Conservation (phyloP, 805 yeast species). For the Cyberlindnera mrakii region DNA sequence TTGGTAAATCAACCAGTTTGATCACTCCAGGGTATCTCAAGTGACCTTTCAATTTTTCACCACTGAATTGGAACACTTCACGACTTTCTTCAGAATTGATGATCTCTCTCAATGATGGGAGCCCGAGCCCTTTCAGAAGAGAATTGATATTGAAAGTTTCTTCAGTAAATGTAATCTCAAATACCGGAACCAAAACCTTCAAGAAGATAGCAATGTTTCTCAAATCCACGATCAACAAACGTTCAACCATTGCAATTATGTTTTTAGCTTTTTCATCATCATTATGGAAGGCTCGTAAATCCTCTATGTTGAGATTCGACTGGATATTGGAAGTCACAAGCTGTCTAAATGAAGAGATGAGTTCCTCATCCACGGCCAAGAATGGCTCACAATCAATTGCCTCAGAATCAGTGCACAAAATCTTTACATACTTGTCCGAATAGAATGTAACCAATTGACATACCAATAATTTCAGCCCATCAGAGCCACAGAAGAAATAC, state of each 20-base stretch:
- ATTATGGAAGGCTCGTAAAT: neutral
- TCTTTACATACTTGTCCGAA: neutral
- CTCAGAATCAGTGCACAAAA: too few species aligned
- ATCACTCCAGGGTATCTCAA: slow-evolving; percentile 45
- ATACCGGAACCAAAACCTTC: slow-evolving; percentile 15
- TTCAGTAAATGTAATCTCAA: slow-evolving; percentile 5
- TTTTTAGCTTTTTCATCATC: slow-evolving; percentile 6
- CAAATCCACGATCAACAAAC: slow-evolving; percentile 12
- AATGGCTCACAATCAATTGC: too few species aligned
- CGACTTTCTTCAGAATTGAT: neutral
- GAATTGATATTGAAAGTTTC: slow-evolving; percentile 5
- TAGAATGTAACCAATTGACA: neutral
- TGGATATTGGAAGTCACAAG: too few species aligned
- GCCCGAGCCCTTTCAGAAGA: slow-evolving; percentile 7
- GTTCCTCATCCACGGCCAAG: too few species aligned
- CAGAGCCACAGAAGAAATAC: slow-evolving; percentile 3
- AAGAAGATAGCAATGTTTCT: slow-evolving; percentile 17
- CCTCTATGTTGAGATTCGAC: neutral
- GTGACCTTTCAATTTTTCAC: neutral
- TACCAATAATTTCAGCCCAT: slow-evolving; percentile 3
- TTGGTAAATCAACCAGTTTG: slow-evolving; percentile 47
- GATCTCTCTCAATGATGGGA: slow-evolving; percentile 7
- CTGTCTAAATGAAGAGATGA: too few species aligned
- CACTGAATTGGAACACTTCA: neutral
- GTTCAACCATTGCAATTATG: slow-evolving; percentile 6